phyloP scores from a whole-genome alignment of 2,329 filamentous ascomycete species.

The Microdochium bolleyi region DNA sequence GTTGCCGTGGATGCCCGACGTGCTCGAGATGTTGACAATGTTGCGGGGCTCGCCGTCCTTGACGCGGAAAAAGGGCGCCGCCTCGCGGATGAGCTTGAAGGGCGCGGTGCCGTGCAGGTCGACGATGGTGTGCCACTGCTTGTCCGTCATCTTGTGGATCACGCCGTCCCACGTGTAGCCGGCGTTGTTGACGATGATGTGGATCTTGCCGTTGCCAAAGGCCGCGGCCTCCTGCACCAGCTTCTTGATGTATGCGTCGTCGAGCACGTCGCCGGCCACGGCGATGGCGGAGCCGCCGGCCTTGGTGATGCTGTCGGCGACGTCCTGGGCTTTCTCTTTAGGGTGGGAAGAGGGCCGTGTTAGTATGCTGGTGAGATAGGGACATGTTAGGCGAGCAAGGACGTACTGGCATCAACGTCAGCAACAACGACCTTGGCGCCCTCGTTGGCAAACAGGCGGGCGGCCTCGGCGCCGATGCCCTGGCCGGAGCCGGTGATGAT shows the following conservation, averaged over 20 bases:
- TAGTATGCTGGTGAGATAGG: neutral
- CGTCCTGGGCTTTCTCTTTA: slow-evolving; percentile 58
- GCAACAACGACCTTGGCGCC: slow-evolving; percentile 78
- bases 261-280: slow-evolving; percentile 69
- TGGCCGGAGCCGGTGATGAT: slow-evolving; percentile 85
- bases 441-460: slow-evolving; percentile 77
- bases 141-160: slow-evolving; percentile 86
- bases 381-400: neutral
- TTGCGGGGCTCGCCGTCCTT: slow-evolving; percentile 71
- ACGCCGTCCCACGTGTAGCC: slow-evolving; percentile 92
- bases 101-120: slow-evolving; percentile 78
- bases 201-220: slow-evolving; percentile 81
- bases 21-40: slow-evolving; percentile 79
- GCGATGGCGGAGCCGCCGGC: slow-evolving; percentile 61
- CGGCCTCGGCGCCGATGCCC: slow-evolving; percentile 81
- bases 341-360: neutral
- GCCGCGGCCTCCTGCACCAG: slow-evolving; percentile 70
- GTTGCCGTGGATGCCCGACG: slow-evolving; percentile 77
- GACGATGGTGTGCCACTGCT: slow-evolving; percentile 86
- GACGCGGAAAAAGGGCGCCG: slow-evolving; percentile 81
- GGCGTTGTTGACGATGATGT: slow-evolving; percentile 87
- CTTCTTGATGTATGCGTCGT: slow-evolving; percentile 59
- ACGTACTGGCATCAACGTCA: slow-evolving; percentile 68
- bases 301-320: slow-evolving; percentile 62
- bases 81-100: slow-evolving; percentile 73